Percentiles rank a stretch among this genome's conserved stretches.
phyloP scores from a whole-genome alignment of 176 grass and related monocot species.

The maize (Zea mays) region Zm-B73-REFERENCE-NAM-5.0 NC_050099.1:247468001-247468500 shows the following conservation, averaged over 20 bases:
- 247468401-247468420: slow-evolving; percentile 82
- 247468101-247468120: slow-evolving; percentile 80
- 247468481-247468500: slow-evolving; percentile 77
- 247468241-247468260: slow-evolving; percentile 61
- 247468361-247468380: slow-evolving; percentile 98
- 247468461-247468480: slow-evolving; percentile 75
- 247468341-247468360: slow-evolving; percentile 50
- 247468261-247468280: not conserved
- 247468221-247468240: slow-evolving; percentile 95
- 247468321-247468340: not conserved
- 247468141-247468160: slow-evolving; percentile 64
- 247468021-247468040: not conserved
- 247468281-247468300: not conserved
- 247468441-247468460: slow-evolving; percentile 95
- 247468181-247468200: slow-evolving; percentile 87
- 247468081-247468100: slow-evolving; percentile 24
- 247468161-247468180: slow-evolving; percentile 63
- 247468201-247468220: slow-evolving; percentile 87
- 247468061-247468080: not conserved
- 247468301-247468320: not conserved
- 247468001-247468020: slow-evolving; percentile 25
- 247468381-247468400: slow-evolving; percentile 98
- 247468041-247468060: slow-evolving; percentile 31
- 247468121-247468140: slow-evolving; percentile 92
- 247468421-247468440: slow-evolving; percentile 84